Conservation (phyloP, 495 filamentous ascomycete genomes). For the Astrothelium macrocarpum region DNA sequence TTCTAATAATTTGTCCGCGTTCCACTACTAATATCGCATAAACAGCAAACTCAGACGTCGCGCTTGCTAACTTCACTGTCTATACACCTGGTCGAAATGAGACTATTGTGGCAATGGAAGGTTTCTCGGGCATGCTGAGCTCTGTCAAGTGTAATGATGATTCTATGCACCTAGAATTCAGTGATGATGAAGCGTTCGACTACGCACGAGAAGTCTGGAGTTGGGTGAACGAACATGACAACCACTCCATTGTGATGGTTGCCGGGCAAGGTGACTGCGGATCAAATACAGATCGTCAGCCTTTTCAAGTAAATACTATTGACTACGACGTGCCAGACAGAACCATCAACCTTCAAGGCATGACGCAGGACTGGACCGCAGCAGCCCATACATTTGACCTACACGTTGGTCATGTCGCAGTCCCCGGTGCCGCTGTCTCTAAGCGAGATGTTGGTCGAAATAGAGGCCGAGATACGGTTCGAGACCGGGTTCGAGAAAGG, state of each 20-base stretch:
- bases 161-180: slow-evolving; percentile 26
- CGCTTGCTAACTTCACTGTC: slow-evolving; percentile 32
- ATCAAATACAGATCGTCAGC: slow-evolving; percentile 28
- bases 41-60: slow-evolving; percentile 7
- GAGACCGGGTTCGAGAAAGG: too few species aligned
- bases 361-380: slow-evolving; percentile 27
- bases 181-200: slow-evolving; percentile 23
- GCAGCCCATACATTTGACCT: slow-evolving; percentile 30
- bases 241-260: slow-evolving; percentile 33
- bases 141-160: slow-evolving; percentile 28
- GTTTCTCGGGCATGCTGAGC: slow-evolving; percentile 26
- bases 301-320: slow-evolving; percentile 29
- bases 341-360: slow-evolving; percentile 25
- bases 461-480: too few species aligned
- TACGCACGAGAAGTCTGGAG: slow-evolving; percentile 31
- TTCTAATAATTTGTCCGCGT: too few species aligned
- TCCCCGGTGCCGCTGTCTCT: not conserved
- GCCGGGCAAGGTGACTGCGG: slow-evolving; percentile 34
- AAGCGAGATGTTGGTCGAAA: slow-evolving; percentile 23
- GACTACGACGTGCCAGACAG: slow-evolving; percentile 27
- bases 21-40: not conserved
- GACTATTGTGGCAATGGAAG: slow-evolving; percentile 33
- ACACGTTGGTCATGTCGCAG: slow-evolving; percentile 23
- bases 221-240: slow-evolving; percentile 34
- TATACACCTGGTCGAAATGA: slow-evolving; percentile 27